Base-by-base conservation (phyloP, 2,329 filamentous ascomycete species). In the Cladosporium sp. region DNA sequence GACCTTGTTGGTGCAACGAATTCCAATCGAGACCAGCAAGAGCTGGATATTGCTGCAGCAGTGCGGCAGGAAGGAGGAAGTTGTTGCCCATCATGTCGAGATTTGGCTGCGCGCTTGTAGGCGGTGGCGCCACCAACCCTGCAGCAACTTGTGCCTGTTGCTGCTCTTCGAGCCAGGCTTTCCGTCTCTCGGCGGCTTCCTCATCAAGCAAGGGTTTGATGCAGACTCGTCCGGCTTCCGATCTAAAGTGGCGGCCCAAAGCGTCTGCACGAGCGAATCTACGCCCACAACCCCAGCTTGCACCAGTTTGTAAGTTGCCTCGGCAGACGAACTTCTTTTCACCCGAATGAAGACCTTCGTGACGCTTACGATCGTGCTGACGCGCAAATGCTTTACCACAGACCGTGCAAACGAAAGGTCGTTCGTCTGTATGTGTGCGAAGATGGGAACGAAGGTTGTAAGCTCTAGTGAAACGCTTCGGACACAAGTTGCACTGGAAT, bases 251-350 rank as follows among this genome's bases (percentile, higher is more conserved):
- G 4, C 77, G 73, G 2, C 95, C 95, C 1, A 99, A 84, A 5
- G 95, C 95, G 81, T 99, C 95, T 5, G 95, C 95, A 72, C 95
- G 92, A 18, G 95, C 95, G 78, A 99, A 99, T 11, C 93, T 87
- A 68, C 95, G 87, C 3, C 92, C 92, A 72, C 95, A 99, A 24
- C 95, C 95, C 95, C 95, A 99, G 70, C 91, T 88, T 5, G 90
- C 90, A 57, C 90, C 89, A 1, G 88, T 88, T 71, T 94, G 93
- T 59, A 99, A 87, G 66, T 93, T 91, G 63, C 95, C 95, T 71
- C 92, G 93, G 80, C 95, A 99, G 8, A 98, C 92, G 76, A 98
- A 99, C 76, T 97, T 98, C 87, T 98, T 99, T 81, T 99, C 95
- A 51, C 95, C 95, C 0, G 92, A 96, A 75, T 99, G 95, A 51